phyloP scores from a whole-genome alignment of 768 basidiomycete genomes.

The Boletus barrowsii region DNA sequence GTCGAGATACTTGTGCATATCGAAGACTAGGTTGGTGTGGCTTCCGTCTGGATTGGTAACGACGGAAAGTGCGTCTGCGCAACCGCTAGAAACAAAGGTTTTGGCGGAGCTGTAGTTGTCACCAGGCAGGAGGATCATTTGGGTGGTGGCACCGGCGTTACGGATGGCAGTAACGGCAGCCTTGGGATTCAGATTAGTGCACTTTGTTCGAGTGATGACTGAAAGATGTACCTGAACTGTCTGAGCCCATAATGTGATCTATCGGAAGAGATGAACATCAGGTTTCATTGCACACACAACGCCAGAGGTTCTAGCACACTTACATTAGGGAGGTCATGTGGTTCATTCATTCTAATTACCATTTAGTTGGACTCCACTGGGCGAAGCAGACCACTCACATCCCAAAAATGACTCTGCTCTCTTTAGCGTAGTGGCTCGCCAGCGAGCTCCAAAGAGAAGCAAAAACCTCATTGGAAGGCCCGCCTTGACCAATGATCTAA shows the following conservation, averaged over 20 bases:
- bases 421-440: not conserved
- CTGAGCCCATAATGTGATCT: slow-evolving; percentile 8
- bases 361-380: not conserved
- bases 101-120: slow-evolving; percentile 4
- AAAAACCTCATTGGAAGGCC: slow-evolving; percentile 9
- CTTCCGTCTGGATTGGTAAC: slow-evolving; percentile 12
- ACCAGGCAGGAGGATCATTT: slow-evolving; percentile 12
- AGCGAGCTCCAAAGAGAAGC: slow-evolving; percentile 11
- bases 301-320: not conserved
- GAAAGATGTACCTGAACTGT: slow-evolving; percentile 7
- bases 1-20: slow-evolving; percentile 16
- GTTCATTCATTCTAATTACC: slow-evolving; percentile 14
- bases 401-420: slow-evolving; percentile 8
- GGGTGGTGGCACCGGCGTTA: slow-evolving; percentile 4
- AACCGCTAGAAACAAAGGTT: slow-evolving; percentile 7
- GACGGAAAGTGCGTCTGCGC: slow-evolving; percentile 3
- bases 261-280: not conserved
- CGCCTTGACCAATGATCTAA: slow-evolving; percentile 15
- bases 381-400: not conserved
- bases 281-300: not conserved
- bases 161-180: slow-evolving; percentile 16
- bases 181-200: not conserved
- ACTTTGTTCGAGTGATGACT: too few species aligned
- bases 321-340: slow-evolving; percentile 12
- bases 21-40: slow-evolving; percentile 7